Base-by-base conservation (phyloP, 208 protist species). In the Phytomonas sp. region DNA sequence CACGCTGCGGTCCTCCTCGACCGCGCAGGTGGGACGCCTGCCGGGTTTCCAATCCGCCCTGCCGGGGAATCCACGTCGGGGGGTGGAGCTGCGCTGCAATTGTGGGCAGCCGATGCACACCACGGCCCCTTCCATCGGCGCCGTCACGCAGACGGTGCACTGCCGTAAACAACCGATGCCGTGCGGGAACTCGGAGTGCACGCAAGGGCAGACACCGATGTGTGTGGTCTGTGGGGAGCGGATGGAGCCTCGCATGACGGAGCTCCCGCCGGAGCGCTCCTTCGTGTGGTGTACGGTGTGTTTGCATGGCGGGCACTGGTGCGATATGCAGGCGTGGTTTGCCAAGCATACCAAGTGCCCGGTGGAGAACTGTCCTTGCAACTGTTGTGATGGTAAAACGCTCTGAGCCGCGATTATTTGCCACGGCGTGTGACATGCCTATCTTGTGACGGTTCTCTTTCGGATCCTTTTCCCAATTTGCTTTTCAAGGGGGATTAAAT, bases 271-370 rank as follows among this genome's bases (percentile, higher is more conserved):
- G 23, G 83, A 87, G 31, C 68, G 72, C 32, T 91, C 73, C 64
- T 92, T 94, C 63, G 80, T 79, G 17, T 97, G 92, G 92, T 97
- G 92, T 75, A 87, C 85, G 15, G 79, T 87, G 43, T 97, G 92
- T 71, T 77, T 94, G 30, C 92, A 97, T 60, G 92, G 92, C 3
- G 92, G 92, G 4, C 92, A 97, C 70, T 89, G 70, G 74, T 75
- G 72, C 36, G 89, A 97, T 73, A 34, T 95, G 53, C 75, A 77
- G 1, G 86, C 90, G 67, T 97, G 92, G 92, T 94, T 95, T 71
- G 67, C 72, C 23, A 93, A 93, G 73, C 89, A 97, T 71, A 68
- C 66, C 0, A 84, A 85, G 63, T 97, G 92, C 74, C 79, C 92
- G 11, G 89, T 94, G 9, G 88, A 94, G 73, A 85, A 85, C 46